A percentile compares a stretch with the other conserved stretches of the same genome.
Conservation (phyloP, 306 rosid species). For the Adenanthera pavonina region DNA sequence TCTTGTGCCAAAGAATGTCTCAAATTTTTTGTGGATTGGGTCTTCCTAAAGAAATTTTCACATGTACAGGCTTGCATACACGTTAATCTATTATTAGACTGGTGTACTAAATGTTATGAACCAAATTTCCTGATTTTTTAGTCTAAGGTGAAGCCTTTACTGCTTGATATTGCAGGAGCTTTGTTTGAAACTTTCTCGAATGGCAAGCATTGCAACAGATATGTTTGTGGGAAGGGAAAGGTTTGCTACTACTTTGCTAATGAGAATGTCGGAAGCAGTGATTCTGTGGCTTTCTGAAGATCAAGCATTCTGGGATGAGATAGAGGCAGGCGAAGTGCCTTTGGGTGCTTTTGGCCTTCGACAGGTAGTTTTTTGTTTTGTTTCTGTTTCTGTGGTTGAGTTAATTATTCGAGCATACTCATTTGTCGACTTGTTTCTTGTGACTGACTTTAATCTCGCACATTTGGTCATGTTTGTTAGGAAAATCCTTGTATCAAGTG, state of each 20-base stretch:
- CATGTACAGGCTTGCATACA: background rate
- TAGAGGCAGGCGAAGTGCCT: slow-evolving; percentile 67
- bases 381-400: background rate
- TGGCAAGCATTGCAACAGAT: slow-evolving; percentile 72
- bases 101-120: background rate
- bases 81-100: background rate
- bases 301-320: slow-evolving; percentile 84
- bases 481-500: too few relatives aligned
- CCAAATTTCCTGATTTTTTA: background rate
- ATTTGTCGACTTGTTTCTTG: background rate
- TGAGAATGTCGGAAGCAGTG: slow-evolving; percentile 91
- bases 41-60: background rate
- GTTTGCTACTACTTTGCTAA: slow-evolving; percentile 78
- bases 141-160: slow-evolving; percentile 1
- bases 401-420: slow-evolving; percentile 11
- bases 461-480: too few relatives aligned
- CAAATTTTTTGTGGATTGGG: background rate
- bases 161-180: slow-evolving; percentile 56
- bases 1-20: background rate
- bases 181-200: slow-evolving; percentile 58
- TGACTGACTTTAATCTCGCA: too few relatives aligned
- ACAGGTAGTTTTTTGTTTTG: slow-evolving; percentile 57
- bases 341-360: slow-evolving; percentile 92
- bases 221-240: slow-evolving; percentile 90
- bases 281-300: slow-evolving; percentile 87